Percentiles rank a stretch among this genome's conserved stretches.
Evolutionary conservation across 148 eudicot species (phyloP).

Genomic region (Dianthus caryophyllus): DNA sequence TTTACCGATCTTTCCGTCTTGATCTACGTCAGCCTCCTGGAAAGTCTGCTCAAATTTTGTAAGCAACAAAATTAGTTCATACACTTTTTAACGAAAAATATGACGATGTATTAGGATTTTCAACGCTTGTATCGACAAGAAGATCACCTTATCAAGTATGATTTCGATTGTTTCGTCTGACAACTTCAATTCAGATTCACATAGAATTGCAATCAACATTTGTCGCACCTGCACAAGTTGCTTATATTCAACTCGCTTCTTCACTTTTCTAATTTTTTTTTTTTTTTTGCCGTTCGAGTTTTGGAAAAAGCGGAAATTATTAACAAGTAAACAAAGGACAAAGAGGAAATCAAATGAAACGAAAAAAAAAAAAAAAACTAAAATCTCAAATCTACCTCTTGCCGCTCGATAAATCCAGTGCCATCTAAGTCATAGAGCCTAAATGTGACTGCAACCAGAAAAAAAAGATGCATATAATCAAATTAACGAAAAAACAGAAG

Average conservation of each 20-base stretch:
- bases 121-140: background rate
- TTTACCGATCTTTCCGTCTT: constrained; percentile 80
- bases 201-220: constrained; percentile 88
- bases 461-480: constrained; percentile 2
- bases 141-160: constrained; percentile 81
- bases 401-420: constrained; percentile 85
- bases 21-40: constrained; percentile 69
- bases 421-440: constrained; percentile 86
- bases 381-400: constrained; percentile 51
- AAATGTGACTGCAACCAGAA: constrained; percentile 63
- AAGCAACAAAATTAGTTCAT: background rate
- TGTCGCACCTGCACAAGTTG: constrained; percentile 67
- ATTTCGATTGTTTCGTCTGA: constrained; percentile 83
- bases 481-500: background rate
- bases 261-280: too few species aligned
- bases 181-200: constrained; percentile 87
- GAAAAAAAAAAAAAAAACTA: background rate
- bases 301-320: too few species aligned
- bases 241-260: background rate
- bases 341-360: background rate
- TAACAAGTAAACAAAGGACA: background rate
- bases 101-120: too few species aligned
- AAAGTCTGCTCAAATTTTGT: constrained; percentile 53
- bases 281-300: too few species aligned
- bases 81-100: too few species aligned